Conservation (phyloP, 306 rosid genomes). For the Notholithocarpus densiflorus region DNA sequence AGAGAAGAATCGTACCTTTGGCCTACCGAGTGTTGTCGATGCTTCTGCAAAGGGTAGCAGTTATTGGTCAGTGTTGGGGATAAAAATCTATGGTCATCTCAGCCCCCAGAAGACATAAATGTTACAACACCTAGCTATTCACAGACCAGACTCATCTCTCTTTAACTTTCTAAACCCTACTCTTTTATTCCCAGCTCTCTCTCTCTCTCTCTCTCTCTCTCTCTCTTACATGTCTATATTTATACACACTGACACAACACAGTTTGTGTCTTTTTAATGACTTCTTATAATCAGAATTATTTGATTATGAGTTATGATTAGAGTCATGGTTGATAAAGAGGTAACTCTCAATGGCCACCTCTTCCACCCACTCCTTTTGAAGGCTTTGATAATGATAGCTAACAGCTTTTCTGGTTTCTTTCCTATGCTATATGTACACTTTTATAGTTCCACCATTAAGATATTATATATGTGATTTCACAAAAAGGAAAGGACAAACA, state of each 20-base stretch:
- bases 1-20: constrained; percentile 39
- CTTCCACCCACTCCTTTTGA: constrained; percentile 54
- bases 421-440: constrained; percentile 7
- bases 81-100: constrained; percentile 41
- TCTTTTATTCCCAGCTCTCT: constrained; percentile 5
- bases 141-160: constrained; percentile 17
- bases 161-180: constrained; percentile 13
- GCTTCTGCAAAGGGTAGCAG: constrained; percentile 61
- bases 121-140: constrained; percentile 23
- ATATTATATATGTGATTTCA: constrained; percentile 27
- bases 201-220: not conserved
- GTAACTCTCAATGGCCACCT: constrained; percentile 35
- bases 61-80: constrained; percentile 43
- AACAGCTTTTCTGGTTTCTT: constrained; percentile 46
- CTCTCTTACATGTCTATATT: not conserved
- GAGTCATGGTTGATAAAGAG: constrained; percentile 41
- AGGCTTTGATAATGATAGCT: constrained; percentile 62
- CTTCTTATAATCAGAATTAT: constrained; percentile 5
- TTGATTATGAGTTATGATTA: constrained; percentile 45
- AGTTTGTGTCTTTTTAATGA: not conserved
- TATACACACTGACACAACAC: not conserved
- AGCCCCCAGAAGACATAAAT: constrained; percentile 36
- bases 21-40: constrained; percentile 40
- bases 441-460: constrained; percentile 29
- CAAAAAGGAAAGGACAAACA: constrained; percentile 31